phyloP scores from a whole-genome alignment of 2,329 filamentous ascomycete species.

The Aspergillus pseudoviridinutans region DNA sequence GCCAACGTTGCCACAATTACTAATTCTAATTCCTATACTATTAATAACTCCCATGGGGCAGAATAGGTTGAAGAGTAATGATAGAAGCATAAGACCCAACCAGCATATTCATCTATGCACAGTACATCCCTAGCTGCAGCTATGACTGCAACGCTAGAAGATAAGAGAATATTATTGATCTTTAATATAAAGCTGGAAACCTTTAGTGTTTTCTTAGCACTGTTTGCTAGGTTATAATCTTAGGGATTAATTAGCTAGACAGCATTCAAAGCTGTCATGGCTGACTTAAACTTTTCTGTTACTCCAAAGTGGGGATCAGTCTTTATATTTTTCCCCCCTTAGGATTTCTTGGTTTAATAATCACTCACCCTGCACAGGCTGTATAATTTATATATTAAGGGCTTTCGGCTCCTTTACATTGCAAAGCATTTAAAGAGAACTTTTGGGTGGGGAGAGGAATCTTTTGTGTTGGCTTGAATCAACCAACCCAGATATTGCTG shows the following conservation, averaged over 20 bases:
- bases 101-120: slow-evolving; percentile 27
- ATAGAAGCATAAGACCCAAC: slow-evolving; percentile 46
- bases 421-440: too few relatives aligned
- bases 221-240: slow-evolving; percentile 21
- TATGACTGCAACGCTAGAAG: neutral
- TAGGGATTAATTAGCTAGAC: slow-evolving; percentile 20
- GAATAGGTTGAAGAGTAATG: slow-evolving; percentile 30
- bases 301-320: slow-evolving; percentile 41
- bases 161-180: slow-evolving; percentile 1
- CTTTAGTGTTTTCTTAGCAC: slow-evolving; percentile 35
- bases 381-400: slow-evolving; percentile 4
- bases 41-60: too few relatives aligned
- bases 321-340: slow-evolving; percentile 27
- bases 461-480: too few relatives aligned
- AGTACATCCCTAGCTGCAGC: neutral
- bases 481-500: too few relatives aligned
- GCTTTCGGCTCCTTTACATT: neutral
- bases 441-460: too few relatives aligned
- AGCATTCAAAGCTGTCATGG: slow-evolving; percentile 42
- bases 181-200: slow-evolving; percentile 41
- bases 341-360: neutral
- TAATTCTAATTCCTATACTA: too few relatives aligned
- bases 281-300: slow-evolving; percentile 41
- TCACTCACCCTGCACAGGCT: slow-evolving; percentile 8
- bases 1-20: neutral